phyloP scores from a whole-genome alignment of 2,329 filamentous ascomycete species.

The Diaporthe batatas region DNA sequence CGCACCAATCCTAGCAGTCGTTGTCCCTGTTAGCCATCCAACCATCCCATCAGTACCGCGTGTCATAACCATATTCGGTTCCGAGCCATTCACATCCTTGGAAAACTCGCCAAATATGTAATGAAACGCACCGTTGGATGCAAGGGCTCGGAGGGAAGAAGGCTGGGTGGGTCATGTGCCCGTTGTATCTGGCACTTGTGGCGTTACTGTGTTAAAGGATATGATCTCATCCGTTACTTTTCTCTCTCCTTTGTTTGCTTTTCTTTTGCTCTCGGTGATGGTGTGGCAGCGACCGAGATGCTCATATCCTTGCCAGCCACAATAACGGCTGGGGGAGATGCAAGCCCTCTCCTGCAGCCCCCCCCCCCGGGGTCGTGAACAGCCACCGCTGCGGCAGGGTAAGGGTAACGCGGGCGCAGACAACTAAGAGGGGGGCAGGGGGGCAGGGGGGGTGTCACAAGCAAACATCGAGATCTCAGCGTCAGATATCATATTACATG shows the following conservation, averaged over 20 bases:
- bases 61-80: constrained; percentile 4
- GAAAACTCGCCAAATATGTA: background rate
- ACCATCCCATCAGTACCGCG: background rate
- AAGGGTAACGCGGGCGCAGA: background rate
- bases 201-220: background rate
- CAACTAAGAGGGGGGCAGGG: background rate
- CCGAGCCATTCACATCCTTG: background rate
- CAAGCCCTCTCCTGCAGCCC: background rate
- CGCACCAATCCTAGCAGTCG: constrained; percentile 13
- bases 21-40: background rate
- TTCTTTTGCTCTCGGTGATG: background rate
- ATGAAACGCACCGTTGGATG: background rate
- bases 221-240: background rate
- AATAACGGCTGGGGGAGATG: background rate
- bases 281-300: background rate
- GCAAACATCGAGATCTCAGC: background rate
- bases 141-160: background rate
- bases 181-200: background rate
- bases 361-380: too few species aligned
- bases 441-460: background rate
- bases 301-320: background rate
- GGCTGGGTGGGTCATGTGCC: background rate
- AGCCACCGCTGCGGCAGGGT: background rate
- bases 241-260: background rate
- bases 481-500: constrained; percentile 20